Conservation (phyloP, 2,329 filamentous ascomycete species). For the Gnomoniopsis sp. region DNA sequence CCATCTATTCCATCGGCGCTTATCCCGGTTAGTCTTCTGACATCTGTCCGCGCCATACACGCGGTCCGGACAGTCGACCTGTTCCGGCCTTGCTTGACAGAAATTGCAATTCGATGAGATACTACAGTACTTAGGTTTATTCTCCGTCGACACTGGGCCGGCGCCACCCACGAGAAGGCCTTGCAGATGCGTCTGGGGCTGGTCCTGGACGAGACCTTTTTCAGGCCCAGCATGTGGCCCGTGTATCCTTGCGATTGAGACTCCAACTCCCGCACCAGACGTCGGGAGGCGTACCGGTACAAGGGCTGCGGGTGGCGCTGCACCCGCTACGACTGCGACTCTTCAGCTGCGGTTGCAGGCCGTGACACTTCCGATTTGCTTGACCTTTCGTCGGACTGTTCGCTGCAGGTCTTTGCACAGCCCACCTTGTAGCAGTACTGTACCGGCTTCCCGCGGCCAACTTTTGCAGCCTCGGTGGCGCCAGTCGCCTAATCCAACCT, state of each 20-base stretch:
- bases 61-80: not conserved
- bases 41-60: not conserved
- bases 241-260: not conserved
- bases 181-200: constrained; percentile 11
- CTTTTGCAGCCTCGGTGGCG: constrained; percentile 14
- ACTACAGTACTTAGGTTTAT: not conserved
- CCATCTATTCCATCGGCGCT: not conserved
- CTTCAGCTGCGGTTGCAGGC: constrained; percentile 31
- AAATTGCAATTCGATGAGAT: not conserved
- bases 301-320: constrained; percentile 24
- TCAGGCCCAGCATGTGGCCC: constrained; percentile 4
- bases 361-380: constrained; percentile 26
- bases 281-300: constrained; percentile 13
- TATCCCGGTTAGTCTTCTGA: not conserved
- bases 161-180: constrained; percentile 8
- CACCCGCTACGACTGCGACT: constrained; percentile 28
- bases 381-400: constrained; percentile 25
- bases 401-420: constrained; percentile 33
- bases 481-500: not conserved
- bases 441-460: constrained; percentile 18
- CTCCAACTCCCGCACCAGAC: constrained; percentile 5
- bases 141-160: constrained; percentile 9
- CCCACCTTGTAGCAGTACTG: constrained; percentile 21
- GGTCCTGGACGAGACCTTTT: constrained; percentile 10
- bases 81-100: not conserved